A percentile compares a stretch with the other conserved stretches of the same genome.
Evolutionary conservation across 2,329 filamentous ascomycete genomes (phyloP).

Genomic region (Cadophora malorum): DNA sequence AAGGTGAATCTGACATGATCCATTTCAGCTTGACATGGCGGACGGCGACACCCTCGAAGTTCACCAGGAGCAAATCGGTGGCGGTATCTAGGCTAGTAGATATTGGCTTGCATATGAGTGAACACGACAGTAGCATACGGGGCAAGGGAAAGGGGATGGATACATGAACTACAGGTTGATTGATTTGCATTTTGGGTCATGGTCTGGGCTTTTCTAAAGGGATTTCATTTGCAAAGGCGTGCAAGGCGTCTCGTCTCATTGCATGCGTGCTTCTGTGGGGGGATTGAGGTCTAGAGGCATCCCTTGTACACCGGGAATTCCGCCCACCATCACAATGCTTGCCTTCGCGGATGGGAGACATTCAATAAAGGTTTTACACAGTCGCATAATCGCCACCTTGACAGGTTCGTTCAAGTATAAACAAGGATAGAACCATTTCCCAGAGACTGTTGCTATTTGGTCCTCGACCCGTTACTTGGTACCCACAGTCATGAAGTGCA

Average conservation of each 20-base stretch:
- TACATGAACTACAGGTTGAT: slow-evolving; percentile 13
- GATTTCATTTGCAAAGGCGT: slow-evolving; percentile 39
- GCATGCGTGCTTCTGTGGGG: slow-evolving; percentile 35
- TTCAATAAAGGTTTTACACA: slow-evolving; percentile 3
- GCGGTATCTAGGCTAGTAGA: slow-evolving; percentile 48
- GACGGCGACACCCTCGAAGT: slow-evolving; percentile 97
- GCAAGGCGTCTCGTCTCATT: slow-evolving; percentile 40
- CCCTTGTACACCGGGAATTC: slow-evolving; percentile 28
- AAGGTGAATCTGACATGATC: background rate
- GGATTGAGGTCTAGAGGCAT: slow-evolving; percentile 29
- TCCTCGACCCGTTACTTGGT: background rate
- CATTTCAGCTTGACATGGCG: slow-evolving; percentile 84
- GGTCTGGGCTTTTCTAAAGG: slow-evolving; percentile 31
- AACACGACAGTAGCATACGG: slow-evolving; percentile 10
- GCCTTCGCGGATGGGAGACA: slow-evolving; percentile 10
- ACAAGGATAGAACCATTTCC: background rate
- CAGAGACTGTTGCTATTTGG: background rate
- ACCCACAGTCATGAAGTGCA: background rate
- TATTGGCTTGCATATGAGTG: background rate
- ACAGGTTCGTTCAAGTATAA: background rate
- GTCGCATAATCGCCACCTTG: background rate
- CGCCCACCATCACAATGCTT: slow-evolving; percentile 24
- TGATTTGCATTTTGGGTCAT: slow-evolving; percentile 35
- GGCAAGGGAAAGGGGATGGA: background rate
- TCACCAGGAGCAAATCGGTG: slow-evolving; percentile 97